These are phyloP conservation scores for Mucor saturninus DNA, from an alignment of 371 early-diverging fungal species.

Conservation along the genomic window DNA sequence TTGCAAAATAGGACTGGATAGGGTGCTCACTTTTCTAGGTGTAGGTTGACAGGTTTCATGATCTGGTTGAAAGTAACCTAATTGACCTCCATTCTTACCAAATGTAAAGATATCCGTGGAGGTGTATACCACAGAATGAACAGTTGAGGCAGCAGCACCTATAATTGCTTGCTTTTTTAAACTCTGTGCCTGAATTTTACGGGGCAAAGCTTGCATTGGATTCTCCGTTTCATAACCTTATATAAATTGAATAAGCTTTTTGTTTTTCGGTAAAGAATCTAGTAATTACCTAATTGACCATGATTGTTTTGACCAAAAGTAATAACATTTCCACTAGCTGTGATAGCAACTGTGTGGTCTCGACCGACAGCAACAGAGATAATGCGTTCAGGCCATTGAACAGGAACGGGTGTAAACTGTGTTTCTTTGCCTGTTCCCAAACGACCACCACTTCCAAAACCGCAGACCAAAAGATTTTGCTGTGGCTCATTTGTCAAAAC, in stretches of 20 bases:
- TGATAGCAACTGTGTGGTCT: conserved; percentile 77
- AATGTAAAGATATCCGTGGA: conserved; percentile 68
- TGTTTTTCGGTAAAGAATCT: too few species aligned
- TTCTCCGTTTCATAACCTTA: conserved; percentile 56
- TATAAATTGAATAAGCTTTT: background rate
- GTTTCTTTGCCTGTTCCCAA: conserved; percentile 68
- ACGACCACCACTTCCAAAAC: conserved; percentile 77
- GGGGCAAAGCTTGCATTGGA: conserved; percentile 59
- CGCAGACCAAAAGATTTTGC: conserved; percentile 62
- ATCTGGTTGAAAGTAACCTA: conserved; percentile 63
- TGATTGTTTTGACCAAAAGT: conserved; percentile 70
- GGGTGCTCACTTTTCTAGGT: conserved; percentile 56
- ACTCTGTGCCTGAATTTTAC: conserved; percentile 56
- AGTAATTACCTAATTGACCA: conserved; percentile 64
- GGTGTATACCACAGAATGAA: conserved; percentile 73
- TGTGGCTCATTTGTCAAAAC: conserved; percentile 59
- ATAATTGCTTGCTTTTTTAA: conserved; percentile 61
- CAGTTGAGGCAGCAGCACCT: conserved; percentile 74
- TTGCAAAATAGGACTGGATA: conserved; percentile 49
- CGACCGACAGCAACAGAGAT: conserved; percentile 63
- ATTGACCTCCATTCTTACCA: conserved; percentile 78
- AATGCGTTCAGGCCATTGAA: conserved; percentile 59
- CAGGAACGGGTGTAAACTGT: conserved; percentile 55
- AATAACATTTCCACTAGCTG: conserved; percentile 51
- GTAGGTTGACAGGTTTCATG: conserved; percentile 43